Evolutionary conservation across 2,329 filamentous ascomycete genomes (phyloP).

Genomic region (Apiospora malaysiana): DNA sequence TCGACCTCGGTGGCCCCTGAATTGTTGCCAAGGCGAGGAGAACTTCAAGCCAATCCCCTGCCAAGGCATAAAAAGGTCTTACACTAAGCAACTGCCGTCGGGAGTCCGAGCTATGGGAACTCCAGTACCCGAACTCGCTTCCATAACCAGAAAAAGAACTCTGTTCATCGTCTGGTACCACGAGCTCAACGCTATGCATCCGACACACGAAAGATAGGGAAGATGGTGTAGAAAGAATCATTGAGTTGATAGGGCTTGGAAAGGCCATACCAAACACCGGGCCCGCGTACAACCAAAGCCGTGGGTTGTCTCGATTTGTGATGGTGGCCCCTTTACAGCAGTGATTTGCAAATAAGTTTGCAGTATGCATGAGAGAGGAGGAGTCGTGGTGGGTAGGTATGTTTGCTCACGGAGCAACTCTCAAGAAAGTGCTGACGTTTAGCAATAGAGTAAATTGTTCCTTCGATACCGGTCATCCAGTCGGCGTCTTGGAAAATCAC

Average conservation of each 20-base stretch:
- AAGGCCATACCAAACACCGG: not conserved
- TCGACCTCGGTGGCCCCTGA: not conserved
- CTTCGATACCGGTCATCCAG: not conserved
- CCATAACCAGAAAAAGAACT: no score
- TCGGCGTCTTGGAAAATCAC: not conserved
- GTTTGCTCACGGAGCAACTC: not conserved
- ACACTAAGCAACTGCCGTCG: not conserved
- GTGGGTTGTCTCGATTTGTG: no score
- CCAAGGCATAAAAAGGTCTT: not conserved
- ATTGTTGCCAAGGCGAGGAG: not conserved
- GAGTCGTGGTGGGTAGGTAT: not conserved
- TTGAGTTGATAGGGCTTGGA: not conserved
- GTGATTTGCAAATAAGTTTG: conserved; percentile 3
- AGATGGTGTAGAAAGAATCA: not conserved
- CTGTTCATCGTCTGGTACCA: not conserved
- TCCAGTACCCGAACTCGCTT: not conserved
- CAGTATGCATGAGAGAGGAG: not conserved
- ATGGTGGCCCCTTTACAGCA: not conserved
- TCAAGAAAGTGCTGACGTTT: not conserved
- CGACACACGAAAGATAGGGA: not conserved
- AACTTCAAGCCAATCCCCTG: not conserved
- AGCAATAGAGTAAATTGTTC: not conserved
- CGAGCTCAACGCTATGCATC: not conserved
- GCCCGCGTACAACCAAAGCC: no score
- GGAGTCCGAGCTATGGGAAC: not conserved